These are phyloP conservation scores for Rubia tinctorum DNA, from an alignment of 305 asterid species.

Conservation along the genomic window DNA sequence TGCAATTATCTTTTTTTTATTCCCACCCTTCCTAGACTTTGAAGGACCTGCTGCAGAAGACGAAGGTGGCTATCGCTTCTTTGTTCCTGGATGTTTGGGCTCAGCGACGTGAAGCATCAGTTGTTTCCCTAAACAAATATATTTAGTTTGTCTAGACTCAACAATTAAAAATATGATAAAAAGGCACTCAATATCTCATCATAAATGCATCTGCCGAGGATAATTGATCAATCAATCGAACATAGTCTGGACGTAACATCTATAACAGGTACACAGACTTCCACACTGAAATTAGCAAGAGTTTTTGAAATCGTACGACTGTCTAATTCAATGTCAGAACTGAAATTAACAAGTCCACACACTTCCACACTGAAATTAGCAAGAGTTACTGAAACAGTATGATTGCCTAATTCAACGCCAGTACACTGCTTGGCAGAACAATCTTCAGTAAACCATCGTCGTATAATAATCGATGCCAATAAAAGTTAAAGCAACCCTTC, in stretches of 20 bases:
- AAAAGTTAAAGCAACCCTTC: background rate
- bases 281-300: background rate
- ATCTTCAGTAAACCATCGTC: background rate
- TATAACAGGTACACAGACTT: background rate
- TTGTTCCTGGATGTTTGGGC: slow-evolving; percentile 78
- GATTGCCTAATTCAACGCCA: background rate
- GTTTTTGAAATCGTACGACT: background rate
- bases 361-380: background rate
- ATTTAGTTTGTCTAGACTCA: background rate
- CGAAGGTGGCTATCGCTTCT: slow-evolving; percentile 64
- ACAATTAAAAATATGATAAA: background rate
- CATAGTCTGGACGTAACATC: background rate
- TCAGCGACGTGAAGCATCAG: slow-evolving; percentile 78
- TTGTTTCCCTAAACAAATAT: slow-evolving; percentile 53
- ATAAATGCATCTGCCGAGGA: background rate
- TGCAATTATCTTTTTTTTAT: slow-evolving; percentile 59
- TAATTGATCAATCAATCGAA: background rate
- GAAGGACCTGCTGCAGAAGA: slow-evolving; percentile 54
- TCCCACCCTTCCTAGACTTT: slow-evolving; percentile 81
- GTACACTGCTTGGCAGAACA: background rate
- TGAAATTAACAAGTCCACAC: no score
- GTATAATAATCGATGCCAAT: no score
- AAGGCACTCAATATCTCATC: background rate
- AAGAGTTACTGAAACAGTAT: background rate
- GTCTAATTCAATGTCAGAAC: background rate